Base-by-base conservation (phyloP, 306 rosid genomes). In the Gastrolobium villosum region DNA sequence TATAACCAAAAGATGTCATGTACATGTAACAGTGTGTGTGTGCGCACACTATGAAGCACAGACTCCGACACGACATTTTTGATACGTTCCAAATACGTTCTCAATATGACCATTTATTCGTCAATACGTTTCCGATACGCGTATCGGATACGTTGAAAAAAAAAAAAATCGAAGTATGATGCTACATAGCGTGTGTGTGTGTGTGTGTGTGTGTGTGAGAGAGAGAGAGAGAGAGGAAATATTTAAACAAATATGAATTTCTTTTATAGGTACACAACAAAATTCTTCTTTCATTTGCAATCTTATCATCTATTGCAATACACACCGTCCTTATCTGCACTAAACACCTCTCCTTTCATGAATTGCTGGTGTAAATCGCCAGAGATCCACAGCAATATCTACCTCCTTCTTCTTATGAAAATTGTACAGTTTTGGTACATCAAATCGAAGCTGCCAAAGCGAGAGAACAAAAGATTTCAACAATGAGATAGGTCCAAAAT, bases 361-460 rank as follows among this genome's bases (percentile, higher is more conserved):
- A 71, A 56, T 73, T 84, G 79, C 82, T 1, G 98, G 99, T 54
- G 87, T 89, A 41, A 96, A 93, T 77, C 94, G 92, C 99, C 98
- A 96, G 70, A 91, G 95, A 79, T 96, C 97, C 35, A 93, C 99
- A 0, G 94, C 96, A 9, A 93, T 85, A 61, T 96, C 97, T 6
- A 91, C 96, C 81, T 87, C 94, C 82, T 87, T 89, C 85, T 89
- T 96, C 92, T 91, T 91, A 65, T 96, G 99, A 88, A 93, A 93
- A 84, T 93, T 93, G 90, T 96, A 93, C 2, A 89, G 76, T 67
- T 88, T 85, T 0, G 96, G 98, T 32, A 96, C 77, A 64, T 86
- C 92, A 45, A 37, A 91, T 34, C 96, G 96, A 82, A 93, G 98
- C 99, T 96, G 89, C 74, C 14, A 49, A 78, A 65, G 54, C 13